These are phyloP conservation scores for Candida tunisiensis DNA, from an alignment of 1,139 yeast genomes.

Conservation along the genomic window DNA sequence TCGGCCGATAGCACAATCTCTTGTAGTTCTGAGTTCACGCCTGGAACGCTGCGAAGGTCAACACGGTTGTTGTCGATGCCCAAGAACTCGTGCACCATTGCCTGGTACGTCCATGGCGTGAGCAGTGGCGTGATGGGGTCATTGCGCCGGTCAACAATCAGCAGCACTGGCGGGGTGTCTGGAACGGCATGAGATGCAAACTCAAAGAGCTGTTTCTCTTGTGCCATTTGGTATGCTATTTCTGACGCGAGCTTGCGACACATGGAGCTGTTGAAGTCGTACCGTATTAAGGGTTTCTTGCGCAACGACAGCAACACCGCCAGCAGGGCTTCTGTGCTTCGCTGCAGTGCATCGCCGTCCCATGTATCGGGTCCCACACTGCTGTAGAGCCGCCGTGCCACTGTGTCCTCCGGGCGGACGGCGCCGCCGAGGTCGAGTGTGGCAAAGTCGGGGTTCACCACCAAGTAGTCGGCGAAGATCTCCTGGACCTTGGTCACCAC, in stretches of 20 bases:
- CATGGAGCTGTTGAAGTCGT: slow-evolving; percentile 47
- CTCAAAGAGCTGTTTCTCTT: slow-evolving; percentile 43
- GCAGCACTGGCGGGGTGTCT: slow-evolving; percentile 61
- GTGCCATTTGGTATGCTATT: slow-evolving; percentile 22
- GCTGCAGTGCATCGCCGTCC: slow-evolving; percentile 32
- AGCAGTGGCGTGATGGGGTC: slow-evolving; percentile 90
- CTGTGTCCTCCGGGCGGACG: slow-evolving; percentile 4
- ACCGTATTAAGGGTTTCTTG: slow-evolving; percentile 61
- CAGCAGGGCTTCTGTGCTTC: slow-evolving; percentile 33
- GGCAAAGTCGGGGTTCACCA: slow-evolving; percentile 55
- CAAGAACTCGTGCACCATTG: slow-evolving; percentile 88
- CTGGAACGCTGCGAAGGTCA: slow-evolving; percentile 32
- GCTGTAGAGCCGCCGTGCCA: slow-evolving; percentile 10
- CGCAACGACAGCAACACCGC: slow-evolving; percentile 62
- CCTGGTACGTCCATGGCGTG: slow-evolving; percentile 95
- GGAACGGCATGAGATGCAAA: slow-evolving; percentile 32
- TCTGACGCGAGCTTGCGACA: slow-evolving; percentile 58
- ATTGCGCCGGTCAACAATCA: slow-evolving; percentile 68
- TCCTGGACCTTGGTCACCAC: slow-evolving; percentile 63
- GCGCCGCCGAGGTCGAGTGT: slow-evolving; percentile 22
- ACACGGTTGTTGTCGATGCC: slow-evolving; percentile 75
- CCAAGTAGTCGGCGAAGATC: slow-evolving; percentile 66
- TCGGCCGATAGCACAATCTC: slow-evolving; percentile 48
- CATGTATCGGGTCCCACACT: slow-evolving; percentile 22
- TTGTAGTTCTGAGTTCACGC: slow-evolving; percentile 29